Evolutionary conservation across 805 yeast species (phyloP), one percentile per base, ranked within the genome.

Genomic region (Pichia insulana): DNA sequence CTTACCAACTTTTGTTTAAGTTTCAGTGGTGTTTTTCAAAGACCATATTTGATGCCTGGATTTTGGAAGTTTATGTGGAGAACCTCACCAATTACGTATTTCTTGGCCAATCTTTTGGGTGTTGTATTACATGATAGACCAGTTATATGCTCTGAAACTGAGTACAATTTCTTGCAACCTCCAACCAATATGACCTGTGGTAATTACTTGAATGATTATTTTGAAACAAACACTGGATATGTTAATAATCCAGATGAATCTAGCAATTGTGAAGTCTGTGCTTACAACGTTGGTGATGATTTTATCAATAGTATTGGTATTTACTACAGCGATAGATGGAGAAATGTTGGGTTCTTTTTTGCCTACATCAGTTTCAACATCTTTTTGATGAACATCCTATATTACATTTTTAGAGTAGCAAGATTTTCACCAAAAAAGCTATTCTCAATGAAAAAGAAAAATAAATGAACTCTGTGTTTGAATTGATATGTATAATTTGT

Each of bases 21-120:
- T 28, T 83, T 83, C 67, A 71, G 83, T 61, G 87, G 89, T 65
- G 80, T 81, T 43, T 65, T 79, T 44, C 85, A 79, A 52, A 76
- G 80, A 18, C 63, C 62, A 7, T 34, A 48, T 6, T 63, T 68
- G 41, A 72, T 83, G 77, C 92, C 82, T 68, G 67, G 67, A 75
- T 51, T 72, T 78, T 26, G 71, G 71, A 39, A 57, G 61, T 35
- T 59, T 59, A 82, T 86, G 88, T 80, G 82, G 72, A 73, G 81
- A 50, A 70, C 69, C 18, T 79, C 85, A 18, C 94, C 83, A 13
- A 73, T 73, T 62, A 82, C 90, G 1, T 85, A 86, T 56, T 75
- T 81, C 56, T 66, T 85, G 45, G 78, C 76, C 47, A 52, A 51
- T 32, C 67, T 74, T 40, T 67, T 81, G 48, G 65, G 78, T 36